These are phyloP conservation scores for Tanozyma kutaoensis DNA, from an alignment of 805 yeast genomes.

Conservation along the genomic window DNA sequence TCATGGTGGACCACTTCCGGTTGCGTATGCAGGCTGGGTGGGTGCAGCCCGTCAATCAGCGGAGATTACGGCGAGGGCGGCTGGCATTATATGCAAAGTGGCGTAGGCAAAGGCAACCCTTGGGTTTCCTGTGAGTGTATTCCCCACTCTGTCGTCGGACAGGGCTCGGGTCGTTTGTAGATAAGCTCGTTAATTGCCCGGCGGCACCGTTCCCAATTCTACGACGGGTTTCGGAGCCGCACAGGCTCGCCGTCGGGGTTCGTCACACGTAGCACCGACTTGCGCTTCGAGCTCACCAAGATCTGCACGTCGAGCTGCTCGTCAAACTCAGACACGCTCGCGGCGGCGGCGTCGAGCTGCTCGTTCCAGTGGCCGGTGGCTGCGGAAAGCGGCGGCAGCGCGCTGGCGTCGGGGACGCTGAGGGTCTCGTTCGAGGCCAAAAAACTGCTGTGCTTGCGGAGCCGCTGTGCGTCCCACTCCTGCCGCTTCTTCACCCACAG, in stretches of 20 bases:
- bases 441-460: conserved; percentile 10
- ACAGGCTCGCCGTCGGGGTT: conserved; percentile 36
- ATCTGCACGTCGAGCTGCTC: conserved; percentile 56
- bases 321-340: conserved; percentile 19
- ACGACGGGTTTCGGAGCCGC: neutral
- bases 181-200: no score
- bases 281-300: conserved; percentile 50
- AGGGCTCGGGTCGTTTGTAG: no score
- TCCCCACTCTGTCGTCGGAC: no score
- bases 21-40: no score
- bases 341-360: conserved; percentile 1
- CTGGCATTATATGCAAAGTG: no score
- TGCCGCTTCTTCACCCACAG: conserved; percentile 41
- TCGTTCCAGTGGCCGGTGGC: conserved; percentile 1
- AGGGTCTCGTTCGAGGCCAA: conserved; percentile 17
- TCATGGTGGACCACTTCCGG: no score
- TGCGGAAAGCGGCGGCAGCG: neutral
- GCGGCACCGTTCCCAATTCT: no score
- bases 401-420: conserved; percentile 1
- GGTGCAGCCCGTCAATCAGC: no score
- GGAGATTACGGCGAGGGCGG: no score
- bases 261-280: conserved; percentile 44
- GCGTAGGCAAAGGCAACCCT: no score
- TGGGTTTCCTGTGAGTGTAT: no score
- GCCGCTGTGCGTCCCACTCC: conserved; percentile 21